phyloP scores from a whole-genome alignment of 1,139 yeast species.

The Lodderomyces margitis region DNA sequence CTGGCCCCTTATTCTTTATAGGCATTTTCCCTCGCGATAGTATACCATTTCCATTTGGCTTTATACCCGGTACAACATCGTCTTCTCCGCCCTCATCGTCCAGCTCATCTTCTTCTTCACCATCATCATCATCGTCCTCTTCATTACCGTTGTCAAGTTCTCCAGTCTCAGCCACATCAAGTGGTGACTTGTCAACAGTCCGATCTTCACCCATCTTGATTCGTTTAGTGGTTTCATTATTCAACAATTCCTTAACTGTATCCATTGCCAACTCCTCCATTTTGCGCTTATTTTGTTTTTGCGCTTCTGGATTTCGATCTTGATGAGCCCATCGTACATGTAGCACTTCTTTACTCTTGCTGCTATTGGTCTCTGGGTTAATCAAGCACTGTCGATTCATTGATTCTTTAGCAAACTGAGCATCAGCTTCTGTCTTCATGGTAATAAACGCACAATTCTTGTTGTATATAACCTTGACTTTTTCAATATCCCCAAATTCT shows the following conservation, averaged over 20 bases:
- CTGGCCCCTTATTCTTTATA: background rate
- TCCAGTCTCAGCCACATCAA: constrained; percentile 11
- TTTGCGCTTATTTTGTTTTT: constrained; percentile 38
- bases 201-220: constrained; percentile 8
- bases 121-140: constrained; percentile 5
- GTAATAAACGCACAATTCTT: constrained; percentile 82
- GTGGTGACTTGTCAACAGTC: background rate
- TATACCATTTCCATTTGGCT: background rate
- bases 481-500: constrained; percentile 78
- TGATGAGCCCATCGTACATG: constrained; percentile 87
- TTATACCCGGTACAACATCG: background rate
- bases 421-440: constrained; percentile 63
- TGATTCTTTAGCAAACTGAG: constrained; percentile 94
- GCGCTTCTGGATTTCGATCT: constrained; percentile 77
- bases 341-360: constrained; percentile 51
- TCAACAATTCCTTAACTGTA: constrained; percentile 32
- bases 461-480: constrained; percentile 57
- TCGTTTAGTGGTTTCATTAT: constrained; percentile 9
- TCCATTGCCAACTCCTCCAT: constrained; percentile 35
- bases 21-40: background rate
- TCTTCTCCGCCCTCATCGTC: constrained; percentile 7
- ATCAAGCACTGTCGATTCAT: constrained; percentile 76
- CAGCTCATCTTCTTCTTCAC: constrained; percentile 11
- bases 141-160: constrained; percentile 15
- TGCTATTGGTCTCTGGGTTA: background rate